These are phyloP conservation scores for Argentina anserina DNA, from an alignment of 306 rosid species.

Conservation along the genomic window DNA sequence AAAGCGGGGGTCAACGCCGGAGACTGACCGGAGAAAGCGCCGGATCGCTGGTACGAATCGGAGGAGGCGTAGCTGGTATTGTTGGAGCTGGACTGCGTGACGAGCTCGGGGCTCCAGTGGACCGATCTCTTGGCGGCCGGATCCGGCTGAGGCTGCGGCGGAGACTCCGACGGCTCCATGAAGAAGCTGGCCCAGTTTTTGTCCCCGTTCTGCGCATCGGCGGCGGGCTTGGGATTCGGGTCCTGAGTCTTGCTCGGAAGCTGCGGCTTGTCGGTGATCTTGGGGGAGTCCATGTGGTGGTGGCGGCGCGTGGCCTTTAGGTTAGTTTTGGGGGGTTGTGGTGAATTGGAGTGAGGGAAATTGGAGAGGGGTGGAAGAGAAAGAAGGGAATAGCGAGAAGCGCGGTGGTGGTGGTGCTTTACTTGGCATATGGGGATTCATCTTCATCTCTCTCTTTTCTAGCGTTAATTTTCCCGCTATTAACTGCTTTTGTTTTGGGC, in stretches of 20 bases:
- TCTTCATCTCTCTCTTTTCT: neutral
- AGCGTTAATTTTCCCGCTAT: constrained; percentile 2
- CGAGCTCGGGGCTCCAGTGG: constrained; percentile 79
- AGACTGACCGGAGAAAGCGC: constrained; percentile 25
- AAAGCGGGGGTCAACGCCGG: constrained; percentile 34
- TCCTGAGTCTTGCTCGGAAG: neutral
- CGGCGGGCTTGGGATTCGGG: constrained; percentile 19
- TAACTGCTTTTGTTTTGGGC: too few species aligned
- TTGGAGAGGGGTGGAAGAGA: neutral
- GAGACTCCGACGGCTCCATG: constrained; percentile 33
- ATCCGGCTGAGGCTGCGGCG: constrained; percentile 18
- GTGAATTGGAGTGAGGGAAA: neutral
- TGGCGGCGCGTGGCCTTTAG: constrained; percentile 19
- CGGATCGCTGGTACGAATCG: constrained; percentile 37
- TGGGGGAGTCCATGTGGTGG: constrained; percentile 49
- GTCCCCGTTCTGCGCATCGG: constrained; percentile 30
- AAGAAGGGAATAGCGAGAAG: neutral
- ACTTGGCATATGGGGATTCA: neutral
- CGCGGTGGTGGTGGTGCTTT: neutral
- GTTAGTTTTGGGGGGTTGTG: neutral
- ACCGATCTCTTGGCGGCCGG: constrained; percentile 61
- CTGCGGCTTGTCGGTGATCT: constrained; percentile 18
- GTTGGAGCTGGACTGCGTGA: constrained; percentile 39
- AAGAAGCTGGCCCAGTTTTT: constrained; percentile 24
- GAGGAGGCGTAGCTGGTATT: constrained; percentile 19